Percentiles rank a stretch among this genome's conserved stretches.
Conservation (phyloP, 805 yeast genomes). For the Candida coleopterorum region DNA sequence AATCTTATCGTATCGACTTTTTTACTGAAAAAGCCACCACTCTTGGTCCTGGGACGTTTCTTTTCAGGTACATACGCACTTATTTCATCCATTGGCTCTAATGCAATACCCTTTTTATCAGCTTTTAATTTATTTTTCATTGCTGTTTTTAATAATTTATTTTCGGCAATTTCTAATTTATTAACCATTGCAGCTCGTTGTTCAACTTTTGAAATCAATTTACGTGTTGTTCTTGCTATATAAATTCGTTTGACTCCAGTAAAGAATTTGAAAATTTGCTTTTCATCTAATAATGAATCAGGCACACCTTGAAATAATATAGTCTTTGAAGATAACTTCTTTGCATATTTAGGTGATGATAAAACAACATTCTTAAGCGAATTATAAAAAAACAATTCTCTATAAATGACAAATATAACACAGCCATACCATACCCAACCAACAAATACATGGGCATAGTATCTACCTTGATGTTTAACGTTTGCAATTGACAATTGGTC, state of each 20-base stretch:
- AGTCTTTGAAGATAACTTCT: constrained; percentile 69
- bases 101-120: constrained; percentile 56
- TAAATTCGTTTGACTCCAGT: constrained; percentile 80
- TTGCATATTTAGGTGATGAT: constrained; percentile 77
- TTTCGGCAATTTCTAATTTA: constrained; percentile 65
- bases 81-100: constrained; percentile 46
- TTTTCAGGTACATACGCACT: constrained; percentile 56
- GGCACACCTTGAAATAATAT: constrained; percentile 85
- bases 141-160: constrained; percentile 53
- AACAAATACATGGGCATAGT: constrained; percentile 81
- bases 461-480: constrained; percentile 53
- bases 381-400: constrained; percentile 76
- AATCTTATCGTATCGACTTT: constrained; percentile 62
- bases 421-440: constrained; percentile 76
- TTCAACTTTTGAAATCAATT: constrained; percentile 50
- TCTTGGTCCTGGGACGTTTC: constrained; percentile 59
- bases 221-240: constrained; percentile 63
- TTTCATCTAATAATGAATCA: constrained; percentile 62
- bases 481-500: constrained; percentile 78
- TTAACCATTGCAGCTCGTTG: constrained; percentile 57
- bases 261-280: constrained; percentile 68
- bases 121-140: constrained; percentile 58
- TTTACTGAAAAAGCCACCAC: constrained; percentile 38
- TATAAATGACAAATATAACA: constrained; percentile 66
- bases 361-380: constrained; percentile 73